Conservation (phyloP, 805 yeast genomes). For the Schizosaccharomyces osmophilus region DNA sequence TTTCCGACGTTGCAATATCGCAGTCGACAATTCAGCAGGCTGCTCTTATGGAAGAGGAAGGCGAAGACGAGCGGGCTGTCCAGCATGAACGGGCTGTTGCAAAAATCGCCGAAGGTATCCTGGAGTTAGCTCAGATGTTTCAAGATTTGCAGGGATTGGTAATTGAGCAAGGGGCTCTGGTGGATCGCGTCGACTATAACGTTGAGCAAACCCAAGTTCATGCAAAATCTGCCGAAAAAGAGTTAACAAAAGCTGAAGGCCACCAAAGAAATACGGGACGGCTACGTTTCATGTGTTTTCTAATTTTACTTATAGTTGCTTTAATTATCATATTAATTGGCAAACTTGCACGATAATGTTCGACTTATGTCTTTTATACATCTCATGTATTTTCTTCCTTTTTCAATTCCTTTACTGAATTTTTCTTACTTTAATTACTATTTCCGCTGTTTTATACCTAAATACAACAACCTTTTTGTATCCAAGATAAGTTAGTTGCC, state of each 20-base stretch:
- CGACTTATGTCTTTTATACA: background rate
- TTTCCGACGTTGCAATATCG: slow-evolving; percentile 9
- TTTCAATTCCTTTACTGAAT: background rate
- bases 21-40: slow-evolving; percentile 13
- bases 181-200: slow-evolving; percentile 86
- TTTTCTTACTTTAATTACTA: background rate
- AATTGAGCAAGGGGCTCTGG: slow-evolving; percentile 81
- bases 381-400: background rate
- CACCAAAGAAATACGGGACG: slow-evolving; percentile 64
- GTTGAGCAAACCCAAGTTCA: slow-evolving; percentile 56
- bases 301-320: background rate
- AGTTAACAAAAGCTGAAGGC: slow-evolving; percentile 46
- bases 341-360: background rate
- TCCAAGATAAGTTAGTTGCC: too few species aligned
- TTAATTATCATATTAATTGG: background rate
- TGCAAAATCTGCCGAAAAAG: slow-evolving; percentile 51
- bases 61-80: slow-evolving; percentile 23
- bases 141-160: slow-evolving; percentile 78
- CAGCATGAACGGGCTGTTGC: slow-evolving; percentile 78
- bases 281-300: background rate
- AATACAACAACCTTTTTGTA: too few species aligned
- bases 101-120: slow-evolving; percentile 75
- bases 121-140: slow-evolving; percentile 80
- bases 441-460: too few species aligned
- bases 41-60: slow-evolving; percentile 6